Conservation (phyloP, 2,329 filamentous ascomycete species). For the Zymoseptoria passerinii region DNA sequence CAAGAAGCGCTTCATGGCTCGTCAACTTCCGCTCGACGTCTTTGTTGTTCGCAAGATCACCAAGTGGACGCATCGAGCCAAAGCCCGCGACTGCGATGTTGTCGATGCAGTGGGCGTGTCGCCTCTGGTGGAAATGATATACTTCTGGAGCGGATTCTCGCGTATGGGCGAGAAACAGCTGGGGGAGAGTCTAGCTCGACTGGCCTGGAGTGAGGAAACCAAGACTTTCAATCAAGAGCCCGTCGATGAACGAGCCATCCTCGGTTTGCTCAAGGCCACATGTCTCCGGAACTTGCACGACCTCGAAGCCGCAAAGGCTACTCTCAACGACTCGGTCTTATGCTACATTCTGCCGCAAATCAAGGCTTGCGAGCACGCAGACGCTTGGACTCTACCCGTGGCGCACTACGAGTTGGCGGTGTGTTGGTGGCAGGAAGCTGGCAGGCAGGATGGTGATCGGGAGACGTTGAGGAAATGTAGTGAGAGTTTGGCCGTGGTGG, state of each 20-base stretch:
- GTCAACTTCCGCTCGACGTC: constrained; percentile 80
- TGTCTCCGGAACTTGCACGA: constrained; percentile 56
- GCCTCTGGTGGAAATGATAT: constrained; percentile 83
- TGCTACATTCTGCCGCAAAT: constrained; percentile 46
- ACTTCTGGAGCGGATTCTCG: constrained; percentile 85
- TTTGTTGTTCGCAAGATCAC: constrained; percentile 76
- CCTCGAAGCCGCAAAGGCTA: constrained; percentile 50
- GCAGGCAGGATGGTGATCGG: constrained; percentile 30
- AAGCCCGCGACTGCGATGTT: constrained; percentile 57
- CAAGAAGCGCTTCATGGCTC: constrained; percentile 82
- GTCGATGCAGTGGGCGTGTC: constrained; percentile 73
- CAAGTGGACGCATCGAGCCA: constrained; percentile 78
- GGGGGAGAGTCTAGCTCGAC: constrained; percentile 51
- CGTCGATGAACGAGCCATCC: constrained; percentile 55
- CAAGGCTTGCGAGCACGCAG: constrained; percentile 45
- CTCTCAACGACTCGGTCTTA: constrained; percentile 57
- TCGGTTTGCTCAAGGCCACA: constrained; percentile 58
- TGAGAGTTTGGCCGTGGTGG: constrained; percentile 57
- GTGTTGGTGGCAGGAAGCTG: constrained; percentile 63
- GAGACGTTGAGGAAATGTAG: constrained; percentile 54
- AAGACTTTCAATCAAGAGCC: constrained; percentile 45
- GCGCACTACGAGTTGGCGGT: constrained; percentile 83
- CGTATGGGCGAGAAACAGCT: constrained; percentile 64
- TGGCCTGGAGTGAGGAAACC: constrained; percentile 57
- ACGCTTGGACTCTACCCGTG: constrained; percentile 64